Conservation (phyloP, 352 stramenopile species). For the Phytophthora podocarpi region DNA sequence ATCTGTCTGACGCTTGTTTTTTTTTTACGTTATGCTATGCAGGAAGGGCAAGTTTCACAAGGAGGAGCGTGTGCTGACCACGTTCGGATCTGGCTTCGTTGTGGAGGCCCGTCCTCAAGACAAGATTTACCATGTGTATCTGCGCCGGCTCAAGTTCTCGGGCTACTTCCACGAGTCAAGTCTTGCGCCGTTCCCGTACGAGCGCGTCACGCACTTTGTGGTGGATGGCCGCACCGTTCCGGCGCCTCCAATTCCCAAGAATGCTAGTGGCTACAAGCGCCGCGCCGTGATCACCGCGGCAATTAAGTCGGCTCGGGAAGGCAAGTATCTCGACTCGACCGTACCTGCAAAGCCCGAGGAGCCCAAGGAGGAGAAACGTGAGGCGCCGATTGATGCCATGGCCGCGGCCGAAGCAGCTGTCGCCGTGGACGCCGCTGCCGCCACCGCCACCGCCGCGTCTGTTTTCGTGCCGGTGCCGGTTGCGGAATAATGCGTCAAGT, state of each 20-base stretch:
- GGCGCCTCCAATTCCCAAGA: constrained; percentile 68
- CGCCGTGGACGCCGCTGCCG: constrained; percentile 18
- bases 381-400: constrained; percentile 26
- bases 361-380: constrained; percentile 11
- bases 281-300: constrained; percentile 71
- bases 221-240: constrained; percentile 75
- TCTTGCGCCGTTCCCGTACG: constrained; percentile 77
- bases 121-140: constrained; percentile 80
- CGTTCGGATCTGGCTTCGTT: constrained; percentile 82
- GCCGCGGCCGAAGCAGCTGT: constrained; percentile 29
- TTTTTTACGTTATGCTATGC: constrained; percentile 8
- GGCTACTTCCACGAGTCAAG: constrained; percentile 79
- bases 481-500: constrained; percentile 29
- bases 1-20: neutral
- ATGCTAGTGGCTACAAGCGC: constrained; percentile 70
- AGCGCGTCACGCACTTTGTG: constrained; percentile 86
- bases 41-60: constrained; percentile 76
- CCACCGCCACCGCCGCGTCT: constrained; percentile 20
- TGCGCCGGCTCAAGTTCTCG: constrained; percentile 72
- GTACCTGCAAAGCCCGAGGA: constrained; percentile 19
- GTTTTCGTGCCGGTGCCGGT: constrained; percentile 26
- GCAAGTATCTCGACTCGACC: constrained; percentile 32
- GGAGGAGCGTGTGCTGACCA: constrained; percentile 77
- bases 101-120: constrained; percentile 58
- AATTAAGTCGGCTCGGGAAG: constrained; percentile 61